phyloP scores from a whole-genome alignment of 108 stramenopile species.

The Hondaea fermentalgiana region DNA sequence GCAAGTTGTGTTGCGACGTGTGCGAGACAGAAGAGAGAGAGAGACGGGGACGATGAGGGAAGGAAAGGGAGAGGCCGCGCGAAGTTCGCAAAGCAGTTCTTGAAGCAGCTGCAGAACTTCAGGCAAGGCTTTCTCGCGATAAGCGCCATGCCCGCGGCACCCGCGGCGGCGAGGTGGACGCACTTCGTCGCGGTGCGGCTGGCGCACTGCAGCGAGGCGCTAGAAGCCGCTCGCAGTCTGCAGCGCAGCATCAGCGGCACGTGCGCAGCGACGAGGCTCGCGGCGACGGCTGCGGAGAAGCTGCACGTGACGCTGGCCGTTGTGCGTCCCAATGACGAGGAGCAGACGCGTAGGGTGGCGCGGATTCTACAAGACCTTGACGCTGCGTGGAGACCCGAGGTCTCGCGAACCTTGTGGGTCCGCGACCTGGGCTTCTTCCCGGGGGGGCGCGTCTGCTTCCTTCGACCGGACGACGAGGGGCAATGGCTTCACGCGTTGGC shows the following conservation, averaged over 20 bases:
- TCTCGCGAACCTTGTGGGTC: neutral
- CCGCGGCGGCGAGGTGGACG: neutral
- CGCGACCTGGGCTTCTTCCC: no score
- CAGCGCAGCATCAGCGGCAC: neutral
- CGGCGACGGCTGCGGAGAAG: neutral
- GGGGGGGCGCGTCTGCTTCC: no score
- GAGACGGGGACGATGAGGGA: no score
- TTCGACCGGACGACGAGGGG: no score
- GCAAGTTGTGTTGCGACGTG: no score
- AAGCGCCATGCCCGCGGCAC: no score
- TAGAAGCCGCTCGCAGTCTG: neutral
- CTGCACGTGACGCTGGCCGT: neutral
- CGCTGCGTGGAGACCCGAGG: neutral
- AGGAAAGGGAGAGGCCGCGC: no score
- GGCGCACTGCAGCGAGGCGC: neutral
- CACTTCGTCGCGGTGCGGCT: neutral
- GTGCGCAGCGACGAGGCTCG: neutral
- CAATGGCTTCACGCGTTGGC: no score
- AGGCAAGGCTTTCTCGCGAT: no score
- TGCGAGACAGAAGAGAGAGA: no score
- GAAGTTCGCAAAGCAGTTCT: no score
- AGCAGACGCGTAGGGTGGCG: neutral
- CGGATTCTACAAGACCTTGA: neutral
- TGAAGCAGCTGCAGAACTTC: no score
- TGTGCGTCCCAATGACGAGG: neutral